Evolutionary conservation across 2,329 filamentous ascomycete species (phyloP).

Genomic region (Aspergillus sp.): DNA sequence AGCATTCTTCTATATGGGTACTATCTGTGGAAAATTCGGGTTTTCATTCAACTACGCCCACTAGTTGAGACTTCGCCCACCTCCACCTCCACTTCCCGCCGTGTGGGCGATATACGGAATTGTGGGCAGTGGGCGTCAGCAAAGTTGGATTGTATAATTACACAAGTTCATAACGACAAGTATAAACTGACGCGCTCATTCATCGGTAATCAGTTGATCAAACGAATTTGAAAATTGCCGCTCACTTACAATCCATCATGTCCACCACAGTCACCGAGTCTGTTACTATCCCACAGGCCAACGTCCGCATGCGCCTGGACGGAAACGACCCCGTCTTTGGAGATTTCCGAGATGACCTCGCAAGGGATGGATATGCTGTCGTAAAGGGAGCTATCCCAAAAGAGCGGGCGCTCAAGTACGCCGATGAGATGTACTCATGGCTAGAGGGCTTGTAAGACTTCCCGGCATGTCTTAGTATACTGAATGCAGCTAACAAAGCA

Average conservation of each 20-base stretch:
- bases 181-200: background rate
- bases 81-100: background rate
- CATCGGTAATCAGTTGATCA: too few relatives aligned
- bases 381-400: constrained; percentile 48
- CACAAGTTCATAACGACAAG: background rate
- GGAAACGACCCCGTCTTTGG: constrained; percentile 19
- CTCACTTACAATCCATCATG: constrained; percentile 10
- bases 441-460: constrained; percentile 24
- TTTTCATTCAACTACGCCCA: background rate
- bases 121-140: background rate
- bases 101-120: background rate
- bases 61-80: background rate
- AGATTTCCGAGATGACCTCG: constrained; percentile 28
- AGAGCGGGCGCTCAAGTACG: constrained; percentile 37
- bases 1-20: too few relatives aligned
- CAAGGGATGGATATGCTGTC: constrained; percentile 46
- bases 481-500: background rate
- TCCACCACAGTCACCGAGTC: constrained; percentile 15
- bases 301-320: constrained; percentile 20
- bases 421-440: constrained; percentile 24
- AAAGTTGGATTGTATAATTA: background rate
- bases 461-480: background rate
- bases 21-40: background rate
- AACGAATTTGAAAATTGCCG: background rate
- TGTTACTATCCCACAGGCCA: constrained; percentile 1